A percentile compares a stretch with the other conserved stretches of the same genome.
Conservation (phyloP, 371 early-diverging fungal genomes). For the Mortierella sp. region DNA sequence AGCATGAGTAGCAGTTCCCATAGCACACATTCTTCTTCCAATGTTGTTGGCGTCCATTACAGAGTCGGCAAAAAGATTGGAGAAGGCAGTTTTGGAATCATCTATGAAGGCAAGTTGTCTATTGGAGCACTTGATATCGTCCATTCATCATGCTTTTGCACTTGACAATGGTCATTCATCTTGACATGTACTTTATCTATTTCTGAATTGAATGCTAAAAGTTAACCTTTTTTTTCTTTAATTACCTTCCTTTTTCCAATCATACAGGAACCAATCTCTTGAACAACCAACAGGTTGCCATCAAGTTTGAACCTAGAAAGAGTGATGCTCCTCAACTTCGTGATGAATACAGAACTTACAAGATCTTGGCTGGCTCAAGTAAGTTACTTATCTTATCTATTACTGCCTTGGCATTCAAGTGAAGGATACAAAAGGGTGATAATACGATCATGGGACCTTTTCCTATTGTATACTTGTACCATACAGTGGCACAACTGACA, state of each 20-base stretch:
- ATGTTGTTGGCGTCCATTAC: constrained; percentile 94
- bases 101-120: constrained; percentile 89
- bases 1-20: constrained; percentile 56
- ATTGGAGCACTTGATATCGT: too few species aligned
- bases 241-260: neutral
- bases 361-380: constrained; percentile 84
- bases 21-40: constrained; percentile 61
- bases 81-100: constrained; percentile 97
- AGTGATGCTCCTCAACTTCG: constrained; percentile 94
- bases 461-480: neutral
- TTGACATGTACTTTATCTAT: too few species aligned
- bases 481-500: neutral
- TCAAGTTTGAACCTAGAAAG: constrained; percentile 96
- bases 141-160: neutral
- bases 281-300: constrained; percentile 88
- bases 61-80: constrained; percentile 96
- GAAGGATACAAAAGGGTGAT: neutral
- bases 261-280: constrained; percentile 73
- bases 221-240: neutral
- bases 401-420: neutral
- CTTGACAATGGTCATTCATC: neutral
- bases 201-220: too few species aligned
- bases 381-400: too few species aligned
- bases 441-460: constrained; percentile 15
- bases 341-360: constrained; percentile 94